These are phyloP conservation scores for Ceratobasidium sp. DNA, from an alignment of 1,284 basidiomycete genomes.

Conservation along the genomic window DNA sequence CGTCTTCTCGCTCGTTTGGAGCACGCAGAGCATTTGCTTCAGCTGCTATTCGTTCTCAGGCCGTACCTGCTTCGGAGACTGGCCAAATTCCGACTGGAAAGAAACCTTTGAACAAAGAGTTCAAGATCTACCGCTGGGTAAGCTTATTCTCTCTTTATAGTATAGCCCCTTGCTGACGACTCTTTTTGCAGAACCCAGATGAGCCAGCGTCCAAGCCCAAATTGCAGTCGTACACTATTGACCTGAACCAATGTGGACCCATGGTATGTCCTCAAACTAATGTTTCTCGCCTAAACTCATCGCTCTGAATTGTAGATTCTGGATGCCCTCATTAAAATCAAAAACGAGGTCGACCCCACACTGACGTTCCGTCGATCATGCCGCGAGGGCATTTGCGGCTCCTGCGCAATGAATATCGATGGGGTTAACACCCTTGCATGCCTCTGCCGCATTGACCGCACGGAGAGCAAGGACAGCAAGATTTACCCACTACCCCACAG, in stretches of 20 bases:
- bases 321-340: constrained; percentile 97
- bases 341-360: constrained; percentile 97
- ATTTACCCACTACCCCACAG: constrained; percentile 99
- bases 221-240: constrained; percentile 90
- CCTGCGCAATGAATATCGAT: constrained; percentile 99
- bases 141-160: constrained; percentile 44
- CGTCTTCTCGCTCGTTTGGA: background rate
- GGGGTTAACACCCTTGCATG: constrained; percentile 98
- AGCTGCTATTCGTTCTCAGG: constrained; percentile 20
- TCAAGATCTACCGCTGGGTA: constrained; percentile 97
- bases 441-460: constrained; percentile 92
- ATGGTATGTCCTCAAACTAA: constrained; percentile 69
- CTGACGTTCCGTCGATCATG: constrained; percentile 96
- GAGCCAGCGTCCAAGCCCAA: constrained; percentile 90
- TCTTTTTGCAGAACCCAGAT: constrained; percentile 81
- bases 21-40: constrained; percentile 18
- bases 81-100: constrained; percentile 46
- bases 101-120: constrained; percentile 71
- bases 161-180: background rate
- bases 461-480: constrained; percentile 76
- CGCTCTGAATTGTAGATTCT: constrained; percentile 55
- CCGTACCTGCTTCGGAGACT: background rate
- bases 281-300: constrained; percentile 1
- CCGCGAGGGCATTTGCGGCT: constrained; percentile 97
- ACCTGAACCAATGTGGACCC: constrained; percentile 93